Percentiles rank a stretch among this genome's conserved stretches.
Conservation (phyloP, 2,329 filamentous ascomycete genomes). For the Clonostachys solani region DNA sequence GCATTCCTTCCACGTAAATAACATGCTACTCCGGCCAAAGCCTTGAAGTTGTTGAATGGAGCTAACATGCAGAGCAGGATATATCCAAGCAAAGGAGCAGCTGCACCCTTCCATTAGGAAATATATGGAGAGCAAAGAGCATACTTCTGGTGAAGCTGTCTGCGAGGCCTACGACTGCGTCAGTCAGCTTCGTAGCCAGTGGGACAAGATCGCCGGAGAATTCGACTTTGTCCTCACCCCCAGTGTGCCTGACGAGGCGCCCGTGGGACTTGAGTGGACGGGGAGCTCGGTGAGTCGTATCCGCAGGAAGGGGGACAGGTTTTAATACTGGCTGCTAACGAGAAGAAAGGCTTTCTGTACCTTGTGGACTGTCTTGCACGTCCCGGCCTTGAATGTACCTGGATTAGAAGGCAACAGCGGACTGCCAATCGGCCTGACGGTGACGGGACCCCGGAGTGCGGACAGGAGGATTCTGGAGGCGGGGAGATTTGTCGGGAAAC, state of each 20-base stretch:
- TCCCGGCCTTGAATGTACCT: constrained; percentile 58
- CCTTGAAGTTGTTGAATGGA: too few relatives aligned
- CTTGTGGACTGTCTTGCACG: constrained; percentile 35
- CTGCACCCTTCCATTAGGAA: constrained; percentile 38
- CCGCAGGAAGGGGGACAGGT: constrained; percentile 32
- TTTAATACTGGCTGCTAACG: neutral
- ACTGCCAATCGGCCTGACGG: constrained; percentile 57
- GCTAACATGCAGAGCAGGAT: constrained; percentile 25
- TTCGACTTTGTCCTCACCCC: constrained; percentile 53
- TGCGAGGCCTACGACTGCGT: constrained; percentile 37
- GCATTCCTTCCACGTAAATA: constrained; percentile 37
- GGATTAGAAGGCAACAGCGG: constrained; percentile 48
- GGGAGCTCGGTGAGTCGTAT: constrained; percentile 43
- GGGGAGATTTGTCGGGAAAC: too few relatives aligned
- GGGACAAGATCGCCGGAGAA: constrained; percentile 39
- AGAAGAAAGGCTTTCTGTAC: constrained; percentile 15
- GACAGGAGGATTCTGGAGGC: too few relatives aligned
- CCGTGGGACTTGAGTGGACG: constrained; percentile 41
- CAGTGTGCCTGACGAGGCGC: constrained; percentile 52
- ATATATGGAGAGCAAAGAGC: constrained; percentile 38
- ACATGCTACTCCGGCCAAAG: too few relatives aligned
- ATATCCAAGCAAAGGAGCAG: constrained; percentile 37
- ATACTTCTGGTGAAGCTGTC: constrained; percentile 33
- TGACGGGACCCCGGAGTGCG: constrained; percentile 31
- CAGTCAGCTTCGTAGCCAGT: constrained; percentile 41